Evolutionary conservation across 179 eudicot genomes (phyloP).

Genomic region (Sideroxylon spinosum): DNA sequence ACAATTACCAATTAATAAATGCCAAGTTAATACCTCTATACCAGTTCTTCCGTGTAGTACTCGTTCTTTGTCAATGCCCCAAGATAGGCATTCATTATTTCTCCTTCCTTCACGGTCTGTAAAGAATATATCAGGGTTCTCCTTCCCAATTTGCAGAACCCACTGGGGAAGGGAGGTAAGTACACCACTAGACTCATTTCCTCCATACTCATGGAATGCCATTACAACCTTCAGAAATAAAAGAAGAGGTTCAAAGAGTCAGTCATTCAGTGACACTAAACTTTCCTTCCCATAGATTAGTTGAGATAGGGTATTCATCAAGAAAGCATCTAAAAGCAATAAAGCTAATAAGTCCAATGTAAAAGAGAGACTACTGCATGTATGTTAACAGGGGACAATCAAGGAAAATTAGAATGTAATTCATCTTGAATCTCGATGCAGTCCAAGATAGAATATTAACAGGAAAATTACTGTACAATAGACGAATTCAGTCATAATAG

Average conservation of each 20-base stretch:
- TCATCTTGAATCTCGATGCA: slow-evolving; percentile 18
- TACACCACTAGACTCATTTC: slow-evolving; percentile 44
- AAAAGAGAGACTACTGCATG: neutral
- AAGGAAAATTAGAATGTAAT: neutral
- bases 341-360: slow-evolving; percentile 9
- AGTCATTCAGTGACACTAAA: neutral
- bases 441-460: slow-evolving; percentile 5
- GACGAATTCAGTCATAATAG: neutral
- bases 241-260: neutral
- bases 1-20: neutral
- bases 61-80: slow-evolving; percentile 68
- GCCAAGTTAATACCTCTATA: slow-evolving; percentile 43
- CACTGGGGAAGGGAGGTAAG: slow-evolving; percentile 62
- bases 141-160: slow-evolving; percentile 67
- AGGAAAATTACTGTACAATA: neutral
- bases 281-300: neutral
- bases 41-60: slow-evolving; percentile 68
- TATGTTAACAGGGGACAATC: neutral
- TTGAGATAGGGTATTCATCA: neutral
- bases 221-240: slow-evolving; percentile 46
- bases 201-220: slow-evolving; percentile 62
- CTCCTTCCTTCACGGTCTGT: slow-evolving; percentile 72
- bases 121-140: slow-evolving; percentile 64
- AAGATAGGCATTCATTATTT: slow-evolving; percentile 57
- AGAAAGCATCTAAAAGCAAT: neutral